phyloP scores from a whole-genome alignment of 495 filamentous ascomycete species.

The Penicillium robsamsonii region DNA sequence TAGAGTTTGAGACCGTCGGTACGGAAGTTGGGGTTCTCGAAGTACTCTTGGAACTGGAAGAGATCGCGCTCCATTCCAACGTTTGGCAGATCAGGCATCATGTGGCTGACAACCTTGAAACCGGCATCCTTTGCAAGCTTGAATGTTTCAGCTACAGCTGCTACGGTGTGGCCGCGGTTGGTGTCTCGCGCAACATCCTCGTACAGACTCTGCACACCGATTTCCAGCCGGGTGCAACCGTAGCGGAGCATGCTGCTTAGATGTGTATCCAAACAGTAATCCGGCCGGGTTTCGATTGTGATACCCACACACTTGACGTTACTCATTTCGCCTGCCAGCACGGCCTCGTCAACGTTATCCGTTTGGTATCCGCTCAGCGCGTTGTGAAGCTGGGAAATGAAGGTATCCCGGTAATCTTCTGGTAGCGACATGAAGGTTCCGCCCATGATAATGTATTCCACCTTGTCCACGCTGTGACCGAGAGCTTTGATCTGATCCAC shows the following conservation, averaged over 20 bases:
- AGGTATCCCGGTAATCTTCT: conserved; percentile 81
- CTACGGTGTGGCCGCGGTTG: conserved; percentile 94
- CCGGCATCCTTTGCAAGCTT: conserved; percentile 93
- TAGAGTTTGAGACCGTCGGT: conserved; percentile 99
- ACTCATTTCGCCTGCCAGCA: conserved; percentile 86
- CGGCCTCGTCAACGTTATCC: conserved; percentile 90
- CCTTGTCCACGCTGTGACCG: conserved; percentile 96
- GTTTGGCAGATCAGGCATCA: conserved; percentile 99
- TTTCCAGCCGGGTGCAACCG: conserved; percentile 90
- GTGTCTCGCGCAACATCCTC: conserved; percentile 98
- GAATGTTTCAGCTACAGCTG: conserved; percentile 92
- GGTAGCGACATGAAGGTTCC: conserved; percentile 98
- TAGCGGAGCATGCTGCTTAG: conserved; percentile 93
- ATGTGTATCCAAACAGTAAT: conserved; percentile 93
- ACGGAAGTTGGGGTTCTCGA: conserved; percentile 92
- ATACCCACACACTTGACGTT: conserved; percentile 97
- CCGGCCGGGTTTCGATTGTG: conserved; percentile 94
- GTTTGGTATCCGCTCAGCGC: conserved; percentile 91
- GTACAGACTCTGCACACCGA: conserved; percentile 95
- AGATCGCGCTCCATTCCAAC: conserved; percentile 98
- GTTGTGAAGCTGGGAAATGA: conserved; percentile 95
- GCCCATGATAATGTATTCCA: conserved; percentile 99
- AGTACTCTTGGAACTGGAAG: conserved; percentile 96
- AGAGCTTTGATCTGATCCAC: conserved; percentile 95
- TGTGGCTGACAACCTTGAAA: conserved; percentile 98